Evolutionary conservation across 345 rosid genomes (phyloP), one percentile per base, ranked within the genome.

Genomic region (Populus tremula): DNA sequence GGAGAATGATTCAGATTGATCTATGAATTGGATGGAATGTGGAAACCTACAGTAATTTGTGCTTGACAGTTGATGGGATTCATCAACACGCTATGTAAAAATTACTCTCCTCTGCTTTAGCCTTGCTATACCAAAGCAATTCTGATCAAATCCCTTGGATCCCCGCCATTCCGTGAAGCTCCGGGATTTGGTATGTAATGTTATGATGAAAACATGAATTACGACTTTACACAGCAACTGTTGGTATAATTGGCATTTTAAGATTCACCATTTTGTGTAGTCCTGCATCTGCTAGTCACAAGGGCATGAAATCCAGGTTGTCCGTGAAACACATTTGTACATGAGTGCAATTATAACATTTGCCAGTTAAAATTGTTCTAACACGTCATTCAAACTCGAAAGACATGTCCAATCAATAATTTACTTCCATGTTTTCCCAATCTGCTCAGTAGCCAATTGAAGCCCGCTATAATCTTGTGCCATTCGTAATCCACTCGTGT

Each of bases 1-100:
- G 76, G 83, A 64, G 39, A 56, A 21, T 21, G 38, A 13, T 45
- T 36, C 75, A 18, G 38, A 43, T 61, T 61, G 25, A 70, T 6
- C 5, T 38, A 35, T 18, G 47, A 65, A 12, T 23, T 71, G 41
- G 39, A 29, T 20, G 43, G 45, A 67, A 8, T 21, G 7, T 59
- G 29, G 6, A 59, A 59, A 25, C 29, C 64, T 10, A 1, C 29
- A 10, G 27, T 59, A 9, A 59, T 23, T n/a, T 59, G 63, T 59
- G 29, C n/a, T 7, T 66, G 69, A 18, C 43, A 4, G 12, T 66
- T 66, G 23, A 66, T 21, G 12, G 49, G 31, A 36, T 31, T 71
- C 41, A 31, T 39, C 69, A 6, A 27, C 69, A 65, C 41, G 39
- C 12, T 3, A 3, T n/a, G 13, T 59, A 59, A 59, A 41, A 23